Evolutionary conservation across 305 asterid species (phyloP).

Genomic region (Fraxinus sp.): DNA sequence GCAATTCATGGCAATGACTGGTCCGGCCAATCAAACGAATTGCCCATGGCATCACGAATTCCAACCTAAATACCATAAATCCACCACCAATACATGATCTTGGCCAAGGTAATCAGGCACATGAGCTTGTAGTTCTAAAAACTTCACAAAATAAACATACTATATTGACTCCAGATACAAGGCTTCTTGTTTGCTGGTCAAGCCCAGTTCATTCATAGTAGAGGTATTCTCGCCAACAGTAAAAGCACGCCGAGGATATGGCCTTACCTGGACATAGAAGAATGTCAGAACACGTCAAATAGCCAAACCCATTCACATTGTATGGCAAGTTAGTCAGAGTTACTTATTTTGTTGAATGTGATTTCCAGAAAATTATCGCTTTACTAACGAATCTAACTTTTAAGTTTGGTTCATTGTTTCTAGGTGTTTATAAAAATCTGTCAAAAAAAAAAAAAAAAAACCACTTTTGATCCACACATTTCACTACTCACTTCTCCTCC

Average conservation of each 20-base stretch:
- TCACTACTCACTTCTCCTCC: background rate
- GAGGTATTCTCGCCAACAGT: constrained; percentile 59
- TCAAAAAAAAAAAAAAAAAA: background rate
- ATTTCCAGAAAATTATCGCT: background rate
- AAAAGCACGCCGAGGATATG: constrained; percentile 88
- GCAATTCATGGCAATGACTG: background rate
- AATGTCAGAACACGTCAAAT: background rate
- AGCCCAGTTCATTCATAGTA: constrained; percentile 74
- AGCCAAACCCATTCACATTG: background rate
- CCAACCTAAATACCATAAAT: background rate
- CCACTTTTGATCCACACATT: background rate
- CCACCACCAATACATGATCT: background rate
- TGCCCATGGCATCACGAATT: background rate
- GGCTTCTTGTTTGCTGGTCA: constrained; percentile 96
- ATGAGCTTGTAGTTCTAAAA: constrained; percentile 1
- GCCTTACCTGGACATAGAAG: constrained; percentile 60
- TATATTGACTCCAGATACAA: constrained; percentile 81
- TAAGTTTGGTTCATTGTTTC: background rate
- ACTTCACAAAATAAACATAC: constrained; percentile 26
- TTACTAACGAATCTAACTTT: background rate
- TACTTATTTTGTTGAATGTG: background rate
- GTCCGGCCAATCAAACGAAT: background rate
- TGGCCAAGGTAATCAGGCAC: background rate
- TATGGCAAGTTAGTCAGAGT: background rate
- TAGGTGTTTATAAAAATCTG: background rate